A percentile compares a stretch with the other conserved stretches of the same genome.
Conservation (phyloP, 495 filamentous ascomycete species). For the Ramalina intermedia region DNA sequence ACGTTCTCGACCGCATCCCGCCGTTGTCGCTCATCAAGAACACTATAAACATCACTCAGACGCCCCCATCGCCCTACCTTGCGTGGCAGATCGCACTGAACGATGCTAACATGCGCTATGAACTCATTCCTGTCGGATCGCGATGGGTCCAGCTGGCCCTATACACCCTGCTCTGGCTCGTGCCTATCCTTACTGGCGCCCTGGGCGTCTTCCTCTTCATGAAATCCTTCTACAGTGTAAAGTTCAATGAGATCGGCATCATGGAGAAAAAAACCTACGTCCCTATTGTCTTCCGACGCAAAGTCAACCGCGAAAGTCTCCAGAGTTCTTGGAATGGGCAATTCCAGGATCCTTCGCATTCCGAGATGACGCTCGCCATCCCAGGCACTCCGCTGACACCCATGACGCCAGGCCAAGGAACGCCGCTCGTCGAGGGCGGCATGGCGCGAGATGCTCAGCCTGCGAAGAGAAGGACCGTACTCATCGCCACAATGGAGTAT, state of each 20-base stretch:
- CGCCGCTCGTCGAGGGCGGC: conserved; percentile 36
- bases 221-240: conserved; percentile 31
- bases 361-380: conserved; percentile 30
- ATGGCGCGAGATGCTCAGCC: neutral
- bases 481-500: conserved; percentile 35
- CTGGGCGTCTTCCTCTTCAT: conserved; percentile 28
- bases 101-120: conserved; percentile 27
- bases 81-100: conserved; percentile 28
- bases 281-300: conserved; percentile 23
- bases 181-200: conserved; percentile 25
- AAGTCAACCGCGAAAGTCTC: conserved; percentile 12
- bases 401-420: conserved; percentile 27
- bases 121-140: conserved; percentile 26
- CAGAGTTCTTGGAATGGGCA: conserved; percentile 19
- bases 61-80: conserved; percentile 29
- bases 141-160: conserved; percentile 27
- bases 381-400: conserved; percentile 35
- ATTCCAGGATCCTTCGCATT: conserved; percentile 19
- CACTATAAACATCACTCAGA: conserved; percentile 30
- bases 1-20: conserved; percentile 27
- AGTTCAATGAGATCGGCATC: conserved; percentile 46
- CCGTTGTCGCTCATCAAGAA: conserved; percentile 23
- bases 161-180: conserved; percentile 28
- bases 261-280: conserved; percentile 31
- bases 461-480: conserved; percentile 20